These are phyloP conservation scores for Santalum album DNA, from an alignment of 164 flowering plant genomes.

Conservation along the genomic window DNA sequence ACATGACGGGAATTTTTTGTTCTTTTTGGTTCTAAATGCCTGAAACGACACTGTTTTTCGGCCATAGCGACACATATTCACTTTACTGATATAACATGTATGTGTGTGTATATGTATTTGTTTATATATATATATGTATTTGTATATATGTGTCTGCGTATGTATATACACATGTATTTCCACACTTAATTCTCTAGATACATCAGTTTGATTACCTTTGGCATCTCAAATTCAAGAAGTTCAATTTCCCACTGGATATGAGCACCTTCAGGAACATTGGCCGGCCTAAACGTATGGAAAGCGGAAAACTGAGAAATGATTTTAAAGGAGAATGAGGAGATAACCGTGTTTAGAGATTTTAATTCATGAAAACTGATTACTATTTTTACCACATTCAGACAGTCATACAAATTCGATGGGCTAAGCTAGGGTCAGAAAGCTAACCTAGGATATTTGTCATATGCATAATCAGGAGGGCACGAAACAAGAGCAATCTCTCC, in stretches of 20 bases:
- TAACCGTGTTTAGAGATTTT: not conserved
- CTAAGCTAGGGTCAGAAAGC: slow-evolving; percentile 4
- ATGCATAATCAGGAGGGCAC: slow-evolving; percentile 99
- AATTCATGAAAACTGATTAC: no score
- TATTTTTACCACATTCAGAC: not conserved
- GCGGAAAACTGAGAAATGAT: slow-evolving; percentile 1
- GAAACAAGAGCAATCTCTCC: slow-evolving; percentile 85
- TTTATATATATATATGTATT: no score
- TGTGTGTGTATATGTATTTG: no score
- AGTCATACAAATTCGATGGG: not conserved
- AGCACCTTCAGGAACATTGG: slow-evolving; percentile 87
- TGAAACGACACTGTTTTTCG: no score
- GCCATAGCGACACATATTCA: no score
- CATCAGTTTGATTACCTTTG: slow-evolving; percentile 44
- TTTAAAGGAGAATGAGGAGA: not conserved
- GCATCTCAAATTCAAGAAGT: slow-evolving; percentile 91
- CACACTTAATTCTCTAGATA: no score
- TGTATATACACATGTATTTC: no score
- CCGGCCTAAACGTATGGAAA: slow-evolving; percentile 45
- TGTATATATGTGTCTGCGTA: no score
- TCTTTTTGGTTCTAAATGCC: no score
- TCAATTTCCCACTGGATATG: slow-evolving; percentile 94
- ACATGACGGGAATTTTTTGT: no score
- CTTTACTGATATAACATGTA: no score
- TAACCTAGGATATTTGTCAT: slow-evolving; percentile 90